Conservation (phyloP, 495 filamentous ascomycete species). For the Talaromyces nanjingensis region DNA sequence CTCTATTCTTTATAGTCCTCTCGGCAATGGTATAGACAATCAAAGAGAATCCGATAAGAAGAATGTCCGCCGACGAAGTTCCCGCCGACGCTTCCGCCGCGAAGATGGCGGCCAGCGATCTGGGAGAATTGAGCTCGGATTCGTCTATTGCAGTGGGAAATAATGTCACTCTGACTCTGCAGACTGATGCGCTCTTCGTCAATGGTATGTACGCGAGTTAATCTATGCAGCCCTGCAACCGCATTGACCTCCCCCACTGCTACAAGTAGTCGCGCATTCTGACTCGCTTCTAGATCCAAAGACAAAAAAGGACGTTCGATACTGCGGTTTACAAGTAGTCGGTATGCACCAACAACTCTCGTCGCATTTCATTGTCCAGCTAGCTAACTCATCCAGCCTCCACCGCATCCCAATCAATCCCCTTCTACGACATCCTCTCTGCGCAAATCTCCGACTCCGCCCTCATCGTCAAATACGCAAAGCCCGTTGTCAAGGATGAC, state of each 20-base stretch:
- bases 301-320: neutral
- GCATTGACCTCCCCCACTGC: neutral
- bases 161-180: slow-evolving; percentile 54
- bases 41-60: neutral
- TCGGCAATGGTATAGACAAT: neutral
- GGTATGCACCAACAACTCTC: neutral
- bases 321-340: neutral
- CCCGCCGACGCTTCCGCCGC: slow-evolving; percentile 15
- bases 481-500: slow-evolving; percentile 44
- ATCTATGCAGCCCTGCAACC: neutral
- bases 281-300: slow-evolving; percentile 6
- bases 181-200: slow-evolving; percentile 57
- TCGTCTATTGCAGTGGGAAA: slow-evolving; percentile 34
- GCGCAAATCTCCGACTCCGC: slow-evolving; percentile 54
- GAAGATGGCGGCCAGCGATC: slow-evolving; percentile 18
- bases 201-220: slow-evolving; percentile 39
- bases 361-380: neutral
- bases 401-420: slow-evolving; percentile 48
- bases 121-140: slow-evolving; percentile 38
- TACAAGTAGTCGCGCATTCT: slow-evolving; percentile 8
- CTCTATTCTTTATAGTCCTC: neutral
- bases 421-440: slow-evolving; percentile 81
- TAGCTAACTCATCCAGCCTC: slow-evolving; percentile 14
- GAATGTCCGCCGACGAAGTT: slow-evolving; percentile 20
- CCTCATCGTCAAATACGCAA: slow-evolving; percentile 73